Evolutionary conservation across 2,329 filamentous ascomycete species (phyloP), one percentile per base, ranked within the genome.

Genomic region (Stagonosporopsis tanaceti): DNA sequence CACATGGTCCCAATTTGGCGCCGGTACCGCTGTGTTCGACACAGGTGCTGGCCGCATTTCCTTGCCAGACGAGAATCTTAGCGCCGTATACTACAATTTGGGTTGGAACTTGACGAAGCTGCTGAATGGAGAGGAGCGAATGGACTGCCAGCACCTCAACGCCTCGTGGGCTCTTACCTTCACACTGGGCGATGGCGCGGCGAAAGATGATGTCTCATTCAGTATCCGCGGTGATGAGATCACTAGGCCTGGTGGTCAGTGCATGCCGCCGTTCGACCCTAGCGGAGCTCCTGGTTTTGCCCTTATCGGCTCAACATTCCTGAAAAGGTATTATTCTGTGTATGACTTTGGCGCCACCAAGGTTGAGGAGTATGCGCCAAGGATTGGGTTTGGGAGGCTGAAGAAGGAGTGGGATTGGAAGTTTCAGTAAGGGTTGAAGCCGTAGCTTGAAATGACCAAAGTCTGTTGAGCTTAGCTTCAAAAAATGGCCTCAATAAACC

Each of bases 81-180:
- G 41, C 11, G 51, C 57, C n/a, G 32, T 67, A 7, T 67, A 67
- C 47, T 66, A 30, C 57, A 64, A 63, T 30, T 48, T 67, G 8
- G 64, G 64, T 7, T 67, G 64, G 64, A 62, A 65, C 34, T 6
- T 47, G n/a, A 53, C 60, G 1, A 63, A 61, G 51, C 56, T 67
- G 2, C 17, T 46, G 9, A 46, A 24, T 11, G 54, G 52, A 12
- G 42, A 59, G 11, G 59, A 67, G 61, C 39, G 55, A 24, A 57
- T 67, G 45, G 60, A 48, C 2, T 67, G 64, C 27, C 11, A 50
- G 46, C 61, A 64, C 17, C 17, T 64, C 37, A 67, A 67, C 17
- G 57, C 63, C 1, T 61, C 61, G 9, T 67, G 64, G 63, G 64
- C 63, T 2, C 20, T 67, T 6, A 59, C 57, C 1, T 40, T 67